Base-by-base conservation (phyloP, 805 yeast species). In the Wickerhamiella sorbophila region DNA sequence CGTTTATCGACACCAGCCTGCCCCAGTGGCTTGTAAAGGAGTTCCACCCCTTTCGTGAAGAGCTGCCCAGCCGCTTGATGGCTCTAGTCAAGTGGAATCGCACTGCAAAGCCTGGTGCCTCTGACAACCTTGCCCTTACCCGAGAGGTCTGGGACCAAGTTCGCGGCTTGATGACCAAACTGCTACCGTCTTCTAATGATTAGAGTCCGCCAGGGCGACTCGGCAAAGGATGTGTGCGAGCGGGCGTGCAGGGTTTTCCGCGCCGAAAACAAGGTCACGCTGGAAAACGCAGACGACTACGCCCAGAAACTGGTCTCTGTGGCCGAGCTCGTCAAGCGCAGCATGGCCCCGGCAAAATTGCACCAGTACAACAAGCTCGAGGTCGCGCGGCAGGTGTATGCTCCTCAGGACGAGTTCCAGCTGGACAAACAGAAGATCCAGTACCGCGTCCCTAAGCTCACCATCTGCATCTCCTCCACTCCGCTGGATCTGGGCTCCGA, bases 241-340 rank as follows among this genome's bases (percentile, higher is more conserved):
- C 33, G 6, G 26, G 21, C 29, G 8, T 12, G 10, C 9, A 17
- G 29, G 24, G 17, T n/a, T 4, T n/a, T 37, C 14, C n/a, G 21
- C 8, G 29, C 26, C 18, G 26, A 27, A 2, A 9, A 14, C n/a
- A 19, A 4, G 5, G 40, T 37, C 10, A 19, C 4, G 16, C 15
- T 37, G 12, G 36, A 17, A 6, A 38, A 38, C 18, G 36, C 14
- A 3, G 41, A 22, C 22, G 37, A 39, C 12, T 39, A 16, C 22
- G 37, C 37, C 33, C 51, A 51, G 46, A 52, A 52, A 40, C 36
- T 47, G 33, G 42, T 52, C 16, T 45, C 56, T 5, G 48, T 51
- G 2, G 52, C 43, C 3, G 54, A 52, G 35, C 39, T 38, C 19
- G 48, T 44, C 18, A 52, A 52, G 43, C 43, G 40, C 38, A 17